A percentile compares a stretch with the other conserved stretches of the same genome.
phyloP scores from a whole-genome alignment of 495 filamentous ascomycete genomes.

The Staphylotrichum longicolle region DNA sequence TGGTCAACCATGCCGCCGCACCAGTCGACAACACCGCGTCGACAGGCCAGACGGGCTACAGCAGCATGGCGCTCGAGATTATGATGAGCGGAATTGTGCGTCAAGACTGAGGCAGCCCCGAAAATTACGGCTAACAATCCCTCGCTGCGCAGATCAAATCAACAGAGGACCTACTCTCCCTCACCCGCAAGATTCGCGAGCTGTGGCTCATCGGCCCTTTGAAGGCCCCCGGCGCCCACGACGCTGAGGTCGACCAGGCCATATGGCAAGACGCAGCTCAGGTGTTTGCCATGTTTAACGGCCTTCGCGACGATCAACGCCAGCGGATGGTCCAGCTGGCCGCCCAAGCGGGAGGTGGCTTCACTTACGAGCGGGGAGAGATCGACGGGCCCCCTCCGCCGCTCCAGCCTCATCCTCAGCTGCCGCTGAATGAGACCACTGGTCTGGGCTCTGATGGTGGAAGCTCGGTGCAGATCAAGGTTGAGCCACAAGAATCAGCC shows the following conservation, averaged over 20 bases:
- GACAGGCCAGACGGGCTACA: conserved; percentile 37
- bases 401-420: not conserved
- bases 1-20: conserved; percentile 34
- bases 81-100: conserved; percentile 32
- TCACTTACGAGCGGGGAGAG: conserved; percentile 7
- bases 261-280: conserved; percentile 26
- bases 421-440: not conserved
- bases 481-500: not conserved
- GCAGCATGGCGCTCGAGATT: conserved; percentile 40
- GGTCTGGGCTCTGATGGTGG: too few species aligned
- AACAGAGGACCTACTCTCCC: conserved; percentile 36
- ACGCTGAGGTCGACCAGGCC: conserved; percentile 30
- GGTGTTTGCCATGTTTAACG: conserved; percentile 19
- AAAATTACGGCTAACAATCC: not conserved
- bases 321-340: conserved; percentile 2
- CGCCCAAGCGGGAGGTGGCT: not conserved
- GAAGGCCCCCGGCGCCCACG: conserved; percentile 35
- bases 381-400: not conserved
- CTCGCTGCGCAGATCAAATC: conserved; percentile 30
- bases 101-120: not conserved
- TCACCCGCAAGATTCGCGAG: conserved; percentile 44
- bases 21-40: conserved; percentile 29
- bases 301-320: conserved; percentile 15
- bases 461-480: not conserved
- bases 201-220: conserved; percentile 47